Evolutionary conservation across 805 yeast genomes (phyloP).

Genomic region (Hermanozyma aechmeae): DNA sequence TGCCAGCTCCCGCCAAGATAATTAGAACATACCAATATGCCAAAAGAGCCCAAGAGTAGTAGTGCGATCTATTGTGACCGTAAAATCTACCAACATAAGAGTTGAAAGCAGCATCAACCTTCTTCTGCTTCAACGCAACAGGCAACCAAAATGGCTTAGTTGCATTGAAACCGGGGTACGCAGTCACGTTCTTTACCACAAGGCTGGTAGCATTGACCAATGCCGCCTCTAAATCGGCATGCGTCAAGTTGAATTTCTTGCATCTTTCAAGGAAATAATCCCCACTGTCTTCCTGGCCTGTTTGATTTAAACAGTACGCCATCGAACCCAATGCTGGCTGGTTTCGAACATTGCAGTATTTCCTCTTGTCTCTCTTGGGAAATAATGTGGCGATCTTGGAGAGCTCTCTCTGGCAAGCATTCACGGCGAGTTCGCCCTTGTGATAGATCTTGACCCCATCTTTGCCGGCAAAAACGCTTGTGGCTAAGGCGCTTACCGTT

Average conservation of each 20-base stretch:
- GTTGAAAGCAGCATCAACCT: constrained; percentile 16
- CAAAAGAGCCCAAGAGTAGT: constrained; percentile 22
- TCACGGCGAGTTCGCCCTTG: constrained; percentile 15
- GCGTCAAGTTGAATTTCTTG: constrained; percentile 15
- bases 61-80: constrained; percentile 30
- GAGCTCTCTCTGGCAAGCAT: constrained; percentile 16
- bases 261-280: constrained; percentile 4
- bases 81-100: constrained; percentile 18
- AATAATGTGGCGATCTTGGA: constrained; percentile 18
- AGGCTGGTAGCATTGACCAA: constrained; percentile 34
- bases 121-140: constrained; percentile 14
- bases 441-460: constrained; percentile 14
- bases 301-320: constrained; percentile 21
- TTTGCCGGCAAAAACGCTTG: constrained; percentile 9
- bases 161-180: constrained; percentile 19
- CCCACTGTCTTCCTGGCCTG: constrained; percentile 14
- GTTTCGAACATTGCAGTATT: constrained; percentile 23
- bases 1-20: constrained; percentile 24
- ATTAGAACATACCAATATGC: constrained; percentile 21
- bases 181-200: constrained; percentile 22
- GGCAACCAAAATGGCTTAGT: constrained; percentile 26
- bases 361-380: constrained; percentile 14
- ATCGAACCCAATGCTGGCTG: constrained; percentile 32
- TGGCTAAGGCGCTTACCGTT: too few species aligned
- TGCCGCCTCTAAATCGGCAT: constrained; percentile 20